phyloP scores from a whole-genome alignment of 1,139 yeast genomes.

The Debaryomyces sp. region DNA sequence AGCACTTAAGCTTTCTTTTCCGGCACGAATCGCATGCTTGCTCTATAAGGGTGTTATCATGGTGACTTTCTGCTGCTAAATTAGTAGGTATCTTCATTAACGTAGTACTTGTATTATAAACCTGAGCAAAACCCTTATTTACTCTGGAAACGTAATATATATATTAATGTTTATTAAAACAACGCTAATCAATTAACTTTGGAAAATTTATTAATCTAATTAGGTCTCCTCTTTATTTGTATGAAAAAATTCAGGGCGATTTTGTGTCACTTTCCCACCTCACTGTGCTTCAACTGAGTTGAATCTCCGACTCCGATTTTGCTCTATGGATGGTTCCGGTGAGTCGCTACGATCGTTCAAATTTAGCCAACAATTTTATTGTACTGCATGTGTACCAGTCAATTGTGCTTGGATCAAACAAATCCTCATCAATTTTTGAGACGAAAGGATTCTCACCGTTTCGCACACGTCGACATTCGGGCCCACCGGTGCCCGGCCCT shows the following conservation, averaged over 20 bases:
- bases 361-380: slow-evolving; percentile 5
- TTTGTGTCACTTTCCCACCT: slow-evolving; percentile 2
- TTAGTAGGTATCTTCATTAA: slow-evolving; percentile 9
- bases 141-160: not conserved
- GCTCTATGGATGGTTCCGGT: not conserved
- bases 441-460: not conserved
- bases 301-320: slow-evolving; percentile 10
- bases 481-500: not conserved
- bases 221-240: slow-evolving; percentile 6
- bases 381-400: slow-evolving; percentile 3
- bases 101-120: not conserved
- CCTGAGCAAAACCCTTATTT: not conserved
- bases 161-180: not conserved
- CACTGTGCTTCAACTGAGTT: not conserved
- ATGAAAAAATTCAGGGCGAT: slow-evolving; percentile 4
- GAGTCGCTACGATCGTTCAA: not conserved
- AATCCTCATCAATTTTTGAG: not conserved
- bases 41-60: slow-evolving; percentile 31
- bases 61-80: slow-evolving; percentile 3
- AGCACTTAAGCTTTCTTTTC: slow-evolving; percentile 57
- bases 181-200: not conserved
- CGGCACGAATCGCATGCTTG: slow-evolving; percentile 65
- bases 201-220: slow-evolving; percentile 3
- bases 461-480: not conserved
- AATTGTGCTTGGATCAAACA: not conserved